Percentiles rank a stretch among this genome's conserved stretches.
Conservation (phyloP, 768 basidiomycete species). For the Leccinum arenicola region DNA sequence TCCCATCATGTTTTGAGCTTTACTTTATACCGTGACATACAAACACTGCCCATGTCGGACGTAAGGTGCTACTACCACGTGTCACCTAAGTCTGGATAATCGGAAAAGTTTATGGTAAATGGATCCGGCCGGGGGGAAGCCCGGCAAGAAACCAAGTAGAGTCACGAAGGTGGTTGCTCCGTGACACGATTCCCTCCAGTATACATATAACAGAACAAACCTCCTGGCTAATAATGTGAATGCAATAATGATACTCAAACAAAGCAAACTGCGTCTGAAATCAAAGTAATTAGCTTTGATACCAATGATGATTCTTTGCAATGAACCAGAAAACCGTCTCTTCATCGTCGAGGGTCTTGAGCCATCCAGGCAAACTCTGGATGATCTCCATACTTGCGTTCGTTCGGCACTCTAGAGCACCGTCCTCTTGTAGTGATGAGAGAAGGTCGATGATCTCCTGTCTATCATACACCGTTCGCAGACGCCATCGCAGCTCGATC, state of each 20-base stretch:
- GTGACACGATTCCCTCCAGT: neutral
- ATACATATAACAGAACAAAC: neutral
- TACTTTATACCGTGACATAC: too few relatives aligned
- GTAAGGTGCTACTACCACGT: neutral
- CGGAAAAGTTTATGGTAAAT: too few relatives aligned
- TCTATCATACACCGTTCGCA: conserved; percentile 70
- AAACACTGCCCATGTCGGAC: neutral
- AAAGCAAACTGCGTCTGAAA: neutral
- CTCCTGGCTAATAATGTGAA: neutral
- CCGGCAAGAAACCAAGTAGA: too few relatives aligned
- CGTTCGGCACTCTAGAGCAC: conserved; percentile 38
- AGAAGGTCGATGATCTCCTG: conserved; percentile 71
- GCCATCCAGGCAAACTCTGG: conserved; percentile 23
- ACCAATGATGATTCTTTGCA: conserved; percentile 59
- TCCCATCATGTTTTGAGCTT: neutral
- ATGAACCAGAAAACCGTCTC: conserved; percentile 60
- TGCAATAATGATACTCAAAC: conserved; percentile 21
- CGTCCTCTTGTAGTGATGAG: conserved; percentile 49
- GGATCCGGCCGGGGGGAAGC: too few relatives aligned
- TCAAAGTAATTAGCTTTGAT: conserved; percentile 42
- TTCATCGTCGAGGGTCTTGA: conserved; percentile 44
- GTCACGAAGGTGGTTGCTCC: too few relatives aligned
- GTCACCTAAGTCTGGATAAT: too few relatives aligned
- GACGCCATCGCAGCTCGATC: conserved; percentile 70
- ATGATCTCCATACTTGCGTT: conserved; percentile 2